Percentiles rank a stretch among this genome's conserved stretches.
Conservation (phyloP, 164 flowering plant species). For the grape (Vitis vinifera) region DNA sequence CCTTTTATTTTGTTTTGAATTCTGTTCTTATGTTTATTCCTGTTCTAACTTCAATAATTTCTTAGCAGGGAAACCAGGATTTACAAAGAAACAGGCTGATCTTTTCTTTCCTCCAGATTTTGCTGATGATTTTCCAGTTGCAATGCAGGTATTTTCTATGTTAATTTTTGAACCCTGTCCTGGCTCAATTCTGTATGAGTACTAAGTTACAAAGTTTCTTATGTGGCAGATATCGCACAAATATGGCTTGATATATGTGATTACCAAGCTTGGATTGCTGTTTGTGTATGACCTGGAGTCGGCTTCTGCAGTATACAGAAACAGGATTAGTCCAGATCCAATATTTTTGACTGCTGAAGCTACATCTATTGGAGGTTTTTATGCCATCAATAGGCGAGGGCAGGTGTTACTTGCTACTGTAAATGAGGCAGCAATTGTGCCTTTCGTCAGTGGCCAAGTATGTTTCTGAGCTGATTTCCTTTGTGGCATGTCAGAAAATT, state of each 20-base stretch:
- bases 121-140: slow-evolving; percentile 97
- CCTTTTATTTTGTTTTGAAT: neutral
- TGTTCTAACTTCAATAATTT: slow-evolving; percentile 5
- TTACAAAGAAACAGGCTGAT: slow-evolving; percentile 96
- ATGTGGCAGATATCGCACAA: slow-evolving; percentile 85
- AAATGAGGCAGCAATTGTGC: slow-evolving; percentile 90
- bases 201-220: slow-evolving; percentile 11
- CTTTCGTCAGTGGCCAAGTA: slow-evolving; percentile 97
- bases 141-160: slow-evolving; percentile 84
- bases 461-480: slow-evolving; percentile 10
- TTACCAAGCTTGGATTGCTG: slow-evolving; percentile 95
- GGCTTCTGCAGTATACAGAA: slow-evolving; percentile 94
- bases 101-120: slow-evolving; percentile 99
- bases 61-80: slow-evolving; percentile 81
- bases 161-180: neutral
- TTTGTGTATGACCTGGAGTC: slow-evolving; percentile 99
- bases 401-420: slow-evolving; percentile 96
- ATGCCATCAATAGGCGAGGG: slow-evolving; percentile 94
- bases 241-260: slow-evolving; percentile 85
- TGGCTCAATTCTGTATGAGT: neutral
- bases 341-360: slow-evolving; percentile 97
- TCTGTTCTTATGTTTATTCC: neutral
- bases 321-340: slow-evolving; percentile 98
- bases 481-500: slow-evolving; percentile 1
- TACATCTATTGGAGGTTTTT: slow-evolving; percentile 91